Evolutionary conservation across 345 rosid genomes (phyloP).

Genomic region (Alliaria petiolata): DNA sequence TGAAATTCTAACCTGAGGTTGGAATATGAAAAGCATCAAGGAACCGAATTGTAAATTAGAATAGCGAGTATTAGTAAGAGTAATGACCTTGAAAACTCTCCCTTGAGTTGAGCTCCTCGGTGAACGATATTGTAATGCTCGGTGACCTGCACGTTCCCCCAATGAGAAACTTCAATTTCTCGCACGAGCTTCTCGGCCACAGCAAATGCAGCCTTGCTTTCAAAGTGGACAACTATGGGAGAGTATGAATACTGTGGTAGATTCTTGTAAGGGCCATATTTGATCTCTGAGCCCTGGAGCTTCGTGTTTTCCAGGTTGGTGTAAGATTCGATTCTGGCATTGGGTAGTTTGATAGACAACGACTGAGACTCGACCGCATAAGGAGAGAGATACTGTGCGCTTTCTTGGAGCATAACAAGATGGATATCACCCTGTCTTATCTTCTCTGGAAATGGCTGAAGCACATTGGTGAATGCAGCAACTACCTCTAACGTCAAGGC

Average conservation of each 20-base stretch:
- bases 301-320: conserved; percentile 67
- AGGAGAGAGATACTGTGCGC: conserved; percentile 72
- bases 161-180: conserved; percentile 93
- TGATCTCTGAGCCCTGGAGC: conserved; percentile 69
- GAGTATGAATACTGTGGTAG: conserved; percentile 58
- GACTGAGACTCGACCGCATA: conserved; percentile 71
- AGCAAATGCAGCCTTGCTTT: conserved; percentile 76
- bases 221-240: conserved; percentile 81
- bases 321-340: conserved; percentile 69
- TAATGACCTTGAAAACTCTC: conserved; percentile 81
- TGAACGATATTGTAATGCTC: conserved; percentile 79
- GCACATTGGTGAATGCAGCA: conserved; percentile 53
- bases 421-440: conserved; percentile 88
- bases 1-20: conserved; percentile 56
- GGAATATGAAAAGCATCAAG: neutral
- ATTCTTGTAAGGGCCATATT: conserved; percentile 82
- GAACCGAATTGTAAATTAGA: neutral
- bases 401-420: conserved; percentile 80
- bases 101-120: conserved; percentile 80
- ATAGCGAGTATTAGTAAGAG: neutral
- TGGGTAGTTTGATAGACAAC: conserved; percentile 65
- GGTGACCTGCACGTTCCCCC: conserved; percentile 92
- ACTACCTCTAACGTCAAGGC: conserved; percentile 58
- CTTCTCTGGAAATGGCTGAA: conserved; percentile 82
- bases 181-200: conserved; percentile 72